These are phyloP conservation scores for Ophiostoma fasciatum DNA, from an alignment of 2,329 filamentous ascomycete genomes.

Conservation along the genomic window DNA sequence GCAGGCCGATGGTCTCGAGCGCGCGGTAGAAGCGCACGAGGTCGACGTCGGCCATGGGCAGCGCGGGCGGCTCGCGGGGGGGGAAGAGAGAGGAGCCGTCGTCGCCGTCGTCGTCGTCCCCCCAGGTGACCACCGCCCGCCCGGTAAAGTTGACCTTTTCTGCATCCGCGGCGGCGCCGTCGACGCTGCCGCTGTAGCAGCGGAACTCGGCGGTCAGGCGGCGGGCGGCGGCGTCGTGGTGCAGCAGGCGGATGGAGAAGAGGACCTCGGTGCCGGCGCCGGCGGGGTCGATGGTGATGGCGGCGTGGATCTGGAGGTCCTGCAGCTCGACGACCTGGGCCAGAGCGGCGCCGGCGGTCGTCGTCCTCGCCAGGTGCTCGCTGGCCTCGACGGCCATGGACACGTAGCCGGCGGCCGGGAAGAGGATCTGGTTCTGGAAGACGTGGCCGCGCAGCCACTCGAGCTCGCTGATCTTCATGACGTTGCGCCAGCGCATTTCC, in stretches of 20 bases:
- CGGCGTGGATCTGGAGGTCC: conserved; percentile 7
- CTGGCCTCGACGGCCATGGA: conserved; percentile 24
- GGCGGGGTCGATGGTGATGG: conserved; percentile 8
- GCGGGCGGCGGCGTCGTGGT: background rate
- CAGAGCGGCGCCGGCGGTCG: background rate
- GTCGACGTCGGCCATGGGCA: conserved; percentile 8
- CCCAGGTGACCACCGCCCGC: conserved; percentile 4
- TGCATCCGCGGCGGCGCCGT: conserved; percentile 5
- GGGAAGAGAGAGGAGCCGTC: background rate
- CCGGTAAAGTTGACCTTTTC: conserved; percentile 8
- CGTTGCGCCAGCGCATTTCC: conserved; percentile 25
- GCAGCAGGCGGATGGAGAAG: conserved; percentile 4
- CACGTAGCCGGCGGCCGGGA: conserved; percentile 27
- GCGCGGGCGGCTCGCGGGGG: conserved; percentile 2
- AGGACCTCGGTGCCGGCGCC: conserved; percentile 8
- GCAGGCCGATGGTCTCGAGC: conserved; percentile 6
- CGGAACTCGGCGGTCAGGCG: conserved; percentile 2
- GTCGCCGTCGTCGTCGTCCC: background rate
- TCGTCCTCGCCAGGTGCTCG: conserved; percentile 12
- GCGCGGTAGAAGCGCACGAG: conserved; percentile 7
- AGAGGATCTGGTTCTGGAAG: conserved; percentile 31
- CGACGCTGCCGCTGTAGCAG: conserved; percentile 9
- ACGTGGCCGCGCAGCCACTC: conserved; percentile 34
- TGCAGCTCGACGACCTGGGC: conserved; percentile 8
- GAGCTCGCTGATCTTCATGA: conserved; percentile 20